Evolutionary conservation across 306 rosid genomes (phyloP), one percentile per base, ranked within the genome.

Genomic region (Castanea mollissima): DNA sequence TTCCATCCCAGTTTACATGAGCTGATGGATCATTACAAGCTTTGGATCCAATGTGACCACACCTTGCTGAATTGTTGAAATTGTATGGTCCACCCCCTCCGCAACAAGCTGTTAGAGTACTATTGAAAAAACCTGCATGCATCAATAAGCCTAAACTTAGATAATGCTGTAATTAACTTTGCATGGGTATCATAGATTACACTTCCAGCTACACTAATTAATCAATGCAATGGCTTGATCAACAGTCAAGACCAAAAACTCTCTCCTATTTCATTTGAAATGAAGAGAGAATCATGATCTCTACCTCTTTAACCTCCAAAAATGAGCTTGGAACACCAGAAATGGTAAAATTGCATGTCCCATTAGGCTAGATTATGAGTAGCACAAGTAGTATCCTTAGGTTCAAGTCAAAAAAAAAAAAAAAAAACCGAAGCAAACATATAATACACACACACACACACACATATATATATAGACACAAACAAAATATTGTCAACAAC

Each of bases 11-110:
- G 23, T 87, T 92, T 32, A 72, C 79, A 71, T 69, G 56, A 1
- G 82, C 65, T 2, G 88, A 82, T 10, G 97, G 93, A 73, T 86
- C 49, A 49, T 71, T 60, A 74, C 93, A 90, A 8, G 84, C 86
- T 32, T 41, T 79, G 10, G 90, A 83, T 16, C 88, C 90, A 11
- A 1, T 25, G 41, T 83, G 83, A 56, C 95, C 95, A 80, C 92
- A 90, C 68, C 86, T 80, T 62, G 88, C 95, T 2, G 93, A 81
- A 1, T 54, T 71, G 27, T 92, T 92, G 73, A 86, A 89, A 77
- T 92, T 92, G 86, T 58, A 90, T 0, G 91, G 90, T 55, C 97
- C 95, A 57, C 91, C 93, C n/a, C 93, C 97, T 16, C 95, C 97
- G 74, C 94, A 90, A 41, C 97, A 90, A 1, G 86, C 87, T 69